Percentiles rank a stretch among this genome's conserved stretches.
Conservation (phyloP, 106 monocot species). For the Phalaenopsis aphrodite region DNA sequence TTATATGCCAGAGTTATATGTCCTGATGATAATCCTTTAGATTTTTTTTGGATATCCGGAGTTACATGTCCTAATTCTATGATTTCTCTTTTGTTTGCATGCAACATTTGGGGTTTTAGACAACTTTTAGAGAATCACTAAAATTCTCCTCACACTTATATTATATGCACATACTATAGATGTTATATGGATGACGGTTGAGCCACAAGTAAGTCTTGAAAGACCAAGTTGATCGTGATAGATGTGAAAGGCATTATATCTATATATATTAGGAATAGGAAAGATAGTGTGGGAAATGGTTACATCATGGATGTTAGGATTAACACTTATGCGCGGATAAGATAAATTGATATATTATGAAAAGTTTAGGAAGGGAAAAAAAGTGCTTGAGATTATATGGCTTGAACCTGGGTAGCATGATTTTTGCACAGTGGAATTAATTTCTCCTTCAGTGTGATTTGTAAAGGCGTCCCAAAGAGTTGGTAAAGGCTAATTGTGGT, state of each 20-base stretch:
- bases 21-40: no score
- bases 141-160: no score
- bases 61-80: no score
- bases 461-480: not conserved
- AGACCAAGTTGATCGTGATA: no score
- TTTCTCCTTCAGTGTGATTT: not conserved
- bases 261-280: not conserved
- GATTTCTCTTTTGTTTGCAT: no score
- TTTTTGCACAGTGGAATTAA: not conserved
- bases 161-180: no score
- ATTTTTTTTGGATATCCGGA: no score
- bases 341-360: not conserved
- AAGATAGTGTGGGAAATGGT: not conserved
- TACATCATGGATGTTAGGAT: not conserved
- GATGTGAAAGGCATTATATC: not conserved
- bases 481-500: not conserved
- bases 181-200: no score
- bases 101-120: no score
- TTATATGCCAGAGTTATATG: no score
- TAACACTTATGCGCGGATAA: not conserved
- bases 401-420: not conserved
- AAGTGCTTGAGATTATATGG: not conserved
- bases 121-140: no score
- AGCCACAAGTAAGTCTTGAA: no score
- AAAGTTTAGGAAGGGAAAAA: not conserved